Base-by-base conservation (phyloP, 805 yeast species). In the Sugiyamaella marilandica region DNA sequence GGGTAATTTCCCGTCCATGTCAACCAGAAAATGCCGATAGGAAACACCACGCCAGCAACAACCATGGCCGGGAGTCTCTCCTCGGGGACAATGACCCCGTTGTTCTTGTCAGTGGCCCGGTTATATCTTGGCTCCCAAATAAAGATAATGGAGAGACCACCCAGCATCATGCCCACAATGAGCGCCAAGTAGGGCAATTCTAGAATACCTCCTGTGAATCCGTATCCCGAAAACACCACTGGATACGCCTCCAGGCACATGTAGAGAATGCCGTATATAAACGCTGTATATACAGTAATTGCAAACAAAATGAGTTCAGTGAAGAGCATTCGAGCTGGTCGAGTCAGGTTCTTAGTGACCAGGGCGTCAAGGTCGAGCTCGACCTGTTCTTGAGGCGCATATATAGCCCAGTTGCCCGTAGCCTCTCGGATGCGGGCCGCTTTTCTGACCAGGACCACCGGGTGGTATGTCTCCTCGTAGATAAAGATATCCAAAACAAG, bases 1-100 rank as follows among this genome's bases (percentile, higher is more conserved):
- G 80, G 83, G 68, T 83, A 90, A 59, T 81, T 78, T 65, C 96
- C 96, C 13, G 90, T 74, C 97, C 97, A 90, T 53, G 87, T 80
- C 68, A 90, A 75, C 96, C 96, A 87, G 65, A 90, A 76, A 59
- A 90, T 72, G 50, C 96, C 97, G 49, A 81, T 74, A 32, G 95
- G 85, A 74, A 90, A 89, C 10, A 77, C 65, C 51, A 87, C 57
- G 26, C 84, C 82, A 32, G 95, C 91, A 44, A 77, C 67, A 70
- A 88, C 78, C 85, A 89, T 81, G 37, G 91, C 83, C 18, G 83
- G 81, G 53, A 90, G 74, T 69, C 96, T 81, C 36, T 83, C 85
- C 69, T 90, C 97, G 0, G 97, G 95, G n/a, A 84, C 79, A 5
- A 82, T 79, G 55, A 70, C 74, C 45, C 84, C 83, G 35, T 77